Evolutionary conservation across 306 rosid genomes (phyloP).

Genomic region (Astragalus glycyphyllos): DNA sequence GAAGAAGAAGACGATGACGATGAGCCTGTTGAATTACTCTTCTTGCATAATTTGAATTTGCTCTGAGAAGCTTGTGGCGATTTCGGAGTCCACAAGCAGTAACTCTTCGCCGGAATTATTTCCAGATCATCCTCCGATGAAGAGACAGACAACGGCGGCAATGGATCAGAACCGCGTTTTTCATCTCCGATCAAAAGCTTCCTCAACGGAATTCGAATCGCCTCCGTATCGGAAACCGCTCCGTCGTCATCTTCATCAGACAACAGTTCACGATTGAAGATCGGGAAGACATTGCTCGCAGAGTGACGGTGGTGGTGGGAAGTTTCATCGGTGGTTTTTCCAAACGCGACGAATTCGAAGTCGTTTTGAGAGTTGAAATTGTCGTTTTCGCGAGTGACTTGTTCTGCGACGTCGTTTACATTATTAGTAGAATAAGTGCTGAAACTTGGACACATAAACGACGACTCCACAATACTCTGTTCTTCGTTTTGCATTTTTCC

Average conservation of each 20-base stretch:
- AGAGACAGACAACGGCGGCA: slow-evolving; percentile 45
- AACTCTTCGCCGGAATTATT: slow-evolving; percentile 60
- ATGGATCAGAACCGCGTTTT: not conserved
- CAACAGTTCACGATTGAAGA: slow-evolving; percentile 62
- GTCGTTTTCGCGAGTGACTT: slow-evolving; percentile 20
- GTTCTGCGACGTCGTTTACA: slow-evolving; percentile 38
- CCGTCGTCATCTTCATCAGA: not conserved
- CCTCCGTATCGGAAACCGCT: not conserved
- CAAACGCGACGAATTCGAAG: slow-evolving; percentile 76
- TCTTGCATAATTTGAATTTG: slow-evolving; percentile 50
- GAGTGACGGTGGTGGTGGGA: slow-evolving; percentile 25
- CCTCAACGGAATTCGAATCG: slow-evolving; percentile 44
- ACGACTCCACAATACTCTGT: slow-evolving; percentile 27
- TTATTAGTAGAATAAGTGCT: slow-evolving; percentile 47
- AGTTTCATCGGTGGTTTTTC: slow-evolving; percentile 33
- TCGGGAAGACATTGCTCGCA: slow-evolving; percentile 58
- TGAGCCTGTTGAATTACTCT: slow-evolving; percentile 86
- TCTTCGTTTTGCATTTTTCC: slow-evolving; percentile 20
- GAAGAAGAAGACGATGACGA: slow-evolving; percentile 54
- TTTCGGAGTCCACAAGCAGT: slow-evolving; percentile 85
- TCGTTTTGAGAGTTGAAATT: slow-evolving; percentile 12
- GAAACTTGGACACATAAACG: slow-evolving; percentile 52
- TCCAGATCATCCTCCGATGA: slow-evolving; percentile 66
- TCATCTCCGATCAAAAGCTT: slow-evolving; percentile 41
- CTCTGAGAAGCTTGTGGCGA: slow-evolving; percentile 37